Conservation (phyloP, 1,139 yeast species). For the Komagataea norvegica region DNA sequence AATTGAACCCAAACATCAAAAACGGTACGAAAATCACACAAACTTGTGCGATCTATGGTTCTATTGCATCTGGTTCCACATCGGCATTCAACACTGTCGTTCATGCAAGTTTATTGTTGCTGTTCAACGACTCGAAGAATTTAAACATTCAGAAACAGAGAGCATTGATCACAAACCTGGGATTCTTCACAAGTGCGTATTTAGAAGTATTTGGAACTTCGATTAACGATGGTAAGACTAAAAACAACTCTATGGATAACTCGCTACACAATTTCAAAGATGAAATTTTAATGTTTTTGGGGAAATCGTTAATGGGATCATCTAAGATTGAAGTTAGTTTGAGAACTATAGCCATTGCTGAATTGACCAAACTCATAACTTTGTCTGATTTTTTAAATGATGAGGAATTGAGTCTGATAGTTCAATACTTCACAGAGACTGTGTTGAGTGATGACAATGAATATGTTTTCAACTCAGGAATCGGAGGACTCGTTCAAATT, state of each 20-base stretch:
- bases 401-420: constrained; percentile 57
- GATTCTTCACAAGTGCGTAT: constrained; percentile 48
- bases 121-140: constrained; percentile 30
- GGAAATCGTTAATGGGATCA: constrained; percentile 62
- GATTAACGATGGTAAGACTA: constrained; percentile 7
- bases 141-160: constrained; percentile 49
- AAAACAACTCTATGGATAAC: constrained; percentile 17
- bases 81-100: constrained; percentile 45
- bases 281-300: constrained; percentile 56
- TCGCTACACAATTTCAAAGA: constrained; percentile 53
- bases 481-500: constrained; percentile 51
- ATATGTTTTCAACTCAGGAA: constrained; percentile 38
- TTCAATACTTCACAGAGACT: constrained; percentile 64
- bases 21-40: constrained; percentile 55
- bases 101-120: constrained; percentile 33
- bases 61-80: constrained; percentile 44
- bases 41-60: constrained; percentile 53
- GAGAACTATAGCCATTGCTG: constrained; percentile 61
- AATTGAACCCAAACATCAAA: constrained; percentile 51
- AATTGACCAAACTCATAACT: constrained; percentile 50
- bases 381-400: constrained; percentile 42
- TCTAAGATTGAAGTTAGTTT: constrained; percentile 65
- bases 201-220: constrained; percentile 30
- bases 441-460: constrained; percentile 43
- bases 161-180: constrained; percentile 53